These are phyloP conservation scores for Urochloa ruziziensis DNA, from an alignment of 176 grass and related monocot species.

Conservation along the genomic window DNA sequence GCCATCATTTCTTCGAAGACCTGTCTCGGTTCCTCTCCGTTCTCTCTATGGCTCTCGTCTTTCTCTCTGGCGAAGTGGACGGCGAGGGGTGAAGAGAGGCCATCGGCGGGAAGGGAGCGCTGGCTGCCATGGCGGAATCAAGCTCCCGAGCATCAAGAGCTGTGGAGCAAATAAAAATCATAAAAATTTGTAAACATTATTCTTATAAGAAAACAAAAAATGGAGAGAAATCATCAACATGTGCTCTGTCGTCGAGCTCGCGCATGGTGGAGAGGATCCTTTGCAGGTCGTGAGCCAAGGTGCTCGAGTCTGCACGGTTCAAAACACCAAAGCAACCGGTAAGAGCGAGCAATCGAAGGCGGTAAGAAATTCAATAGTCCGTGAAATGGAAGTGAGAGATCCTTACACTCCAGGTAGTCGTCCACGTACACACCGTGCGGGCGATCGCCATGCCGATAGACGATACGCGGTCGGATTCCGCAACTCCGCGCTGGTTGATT, in stretches of 20 bases:
- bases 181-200: not conserved
- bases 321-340: conserved; percentile 11
- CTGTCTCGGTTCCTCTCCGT: too few relatives aligned
- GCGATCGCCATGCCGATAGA: conserved; percentile 68
- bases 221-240: conserved; percentile 45
- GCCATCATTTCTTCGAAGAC: too few relatives aligned
- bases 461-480: not conserved
- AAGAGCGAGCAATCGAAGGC: conserved; percentile 1
- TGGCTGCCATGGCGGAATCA: too few relatives aligned
- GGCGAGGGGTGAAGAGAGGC: too few relatives aligned
- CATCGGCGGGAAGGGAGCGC: too few relatives aligned
- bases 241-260: conserved; percentile 95
- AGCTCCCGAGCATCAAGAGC: too few relatives aligned
- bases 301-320: conserved; percentile 78
- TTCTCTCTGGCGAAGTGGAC: too few relatives aligned
- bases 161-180: not conserved
- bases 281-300: conserved; percentile 82
- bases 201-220: not conserved
- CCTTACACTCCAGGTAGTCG: conserved; percentile 89
- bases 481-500: conserved; percentile 1
- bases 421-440: conserved; percentile 86
- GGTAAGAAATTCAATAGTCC: not conserved
- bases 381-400: not conserved
- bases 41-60: too few relatives aligned
- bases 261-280: conserved; percentile 93